A percentile compares a stretch with the other conserved stretches of the same genome.
phyloP scores from a whole-genome alignment of 768 basidiomycete genomes.

The Podaxis carcinomalis region DNA sequence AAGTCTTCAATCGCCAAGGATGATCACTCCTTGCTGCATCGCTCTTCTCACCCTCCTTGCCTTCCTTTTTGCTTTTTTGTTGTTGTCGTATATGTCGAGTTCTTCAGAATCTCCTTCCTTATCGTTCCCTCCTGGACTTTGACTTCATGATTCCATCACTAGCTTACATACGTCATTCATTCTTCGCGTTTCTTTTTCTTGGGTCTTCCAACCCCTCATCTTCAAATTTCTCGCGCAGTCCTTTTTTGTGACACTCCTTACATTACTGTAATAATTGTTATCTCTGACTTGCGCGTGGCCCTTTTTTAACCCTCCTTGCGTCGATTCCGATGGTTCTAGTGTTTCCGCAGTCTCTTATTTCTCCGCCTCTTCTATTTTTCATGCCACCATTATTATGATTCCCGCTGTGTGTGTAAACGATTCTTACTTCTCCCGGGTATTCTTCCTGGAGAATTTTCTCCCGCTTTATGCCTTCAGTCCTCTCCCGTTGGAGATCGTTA shows the following conservation, averaged over 20 bases:
- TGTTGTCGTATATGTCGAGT: slow-evolving; percentile 10
- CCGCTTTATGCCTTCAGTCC: neutral
- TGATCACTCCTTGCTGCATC: neutral
- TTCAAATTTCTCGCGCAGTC: slow-evolving; percentile 1
- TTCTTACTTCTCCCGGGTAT: neutral
- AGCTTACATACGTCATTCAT: slow-evolving; percentile 1
- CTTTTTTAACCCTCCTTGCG: slow-evolving; percentile 1
- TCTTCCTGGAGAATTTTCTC: too few relatives aligned
- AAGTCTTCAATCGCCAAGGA: too few relatives aligned
- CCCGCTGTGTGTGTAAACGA: neutral
- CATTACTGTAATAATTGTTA: slow-evolving; percentile 13
- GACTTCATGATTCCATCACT: neutral
- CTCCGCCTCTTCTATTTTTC: neutral
- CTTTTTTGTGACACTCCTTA: slow-evolving; percentile 14
- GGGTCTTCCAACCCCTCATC: neutral
- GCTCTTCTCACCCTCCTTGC: neutral
- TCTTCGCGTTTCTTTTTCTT: slow-evolving; percentile 4
- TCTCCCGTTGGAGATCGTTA: neutral
- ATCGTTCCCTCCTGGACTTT: slow-evolving; percentile 3
- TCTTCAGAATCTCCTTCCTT: slow-evolving; percentile 5
- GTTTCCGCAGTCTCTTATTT: slow-evolving; percentile 7
- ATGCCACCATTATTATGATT: neutral
- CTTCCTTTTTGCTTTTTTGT: neutral
- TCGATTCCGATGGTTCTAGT: slow-evolving; percentile 6
- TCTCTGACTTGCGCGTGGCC: slow-evolving; percentile 8